A percentile compares a stretch with the other conserved stretches of the same genome.
Conservation (phyloP, 345 rosid species). For the Durio zibethinus region DNA sequence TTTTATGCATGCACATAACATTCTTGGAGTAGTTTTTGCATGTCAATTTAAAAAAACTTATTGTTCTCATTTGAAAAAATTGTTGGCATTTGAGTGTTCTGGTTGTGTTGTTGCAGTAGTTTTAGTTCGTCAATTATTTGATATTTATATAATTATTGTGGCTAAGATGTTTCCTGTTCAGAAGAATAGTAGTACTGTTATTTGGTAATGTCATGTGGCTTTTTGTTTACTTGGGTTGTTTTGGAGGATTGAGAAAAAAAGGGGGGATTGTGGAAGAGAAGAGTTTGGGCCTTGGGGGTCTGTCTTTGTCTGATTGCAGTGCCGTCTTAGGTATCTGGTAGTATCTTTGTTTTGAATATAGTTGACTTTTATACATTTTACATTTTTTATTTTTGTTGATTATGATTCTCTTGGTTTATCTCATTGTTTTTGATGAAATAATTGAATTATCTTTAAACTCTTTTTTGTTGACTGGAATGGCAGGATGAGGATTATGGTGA, state of each 20-base stretch:
- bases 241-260: neutral
- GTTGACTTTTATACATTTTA: neutral
- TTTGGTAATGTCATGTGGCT: neutral
- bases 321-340: neutral
- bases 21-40: neutral
- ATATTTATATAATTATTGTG: neutral
- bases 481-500: slow-evolving; percentile 65
- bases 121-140: neutral
- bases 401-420: neutral
- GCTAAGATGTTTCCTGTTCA: neutral
- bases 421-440: neutral
- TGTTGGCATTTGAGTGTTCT: neutral
- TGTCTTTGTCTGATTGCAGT: neutral
- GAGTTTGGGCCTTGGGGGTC: neutral
- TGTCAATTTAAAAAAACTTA: too few relatives aligned
- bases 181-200: neutral
- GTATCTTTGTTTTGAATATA: neutral
- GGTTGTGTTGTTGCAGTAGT: neutral
- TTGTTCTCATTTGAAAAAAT: neutral
- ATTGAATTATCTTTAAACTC: neutral
- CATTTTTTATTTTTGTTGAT: neutral
- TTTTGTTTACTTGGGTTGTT: neutral
- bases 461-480: slow-evolving; percentile 9
- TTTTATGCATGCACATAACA: neutral
- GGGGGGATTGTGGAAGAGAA: neutral